These are phyloP conservation scores for Cladosporium velox DNA, from an alignment of 2,329 filamentous ascomycete species.

Conservation along the genomic window DNA sequence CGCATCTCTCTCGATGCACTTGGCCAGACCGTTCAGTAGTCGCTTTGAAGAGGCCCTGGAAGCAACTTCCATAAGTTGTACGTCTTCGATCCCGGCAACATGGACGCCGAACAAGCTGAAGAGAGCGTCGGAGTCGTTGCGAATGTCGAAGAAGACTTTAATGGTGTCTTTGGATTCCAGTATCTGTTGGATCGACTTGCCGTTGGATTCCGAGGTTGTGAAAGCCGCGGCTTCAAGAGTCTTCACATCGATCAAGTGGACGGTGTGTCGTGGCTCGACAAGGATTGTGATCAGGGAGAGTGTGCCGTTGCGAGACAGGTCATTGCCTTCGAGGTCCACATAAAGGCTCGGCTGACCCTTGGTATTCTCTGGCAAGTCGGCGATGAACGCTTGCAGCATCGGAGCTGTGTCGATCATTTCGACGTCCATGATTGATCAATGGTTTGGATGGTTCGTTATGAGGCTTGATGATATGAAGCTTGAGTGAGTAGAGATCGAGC, in stretches of 20 bases:
- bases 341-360: constrained; percentile 38
- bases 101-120: constrained; percentile 48
- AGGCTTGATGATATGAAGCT: too few relatives aligned
- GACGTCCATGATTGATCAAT: neutral
- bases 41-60: constrained; percentile 31
- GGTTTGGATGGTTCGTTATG: too few relatives aligned
- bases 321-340: constrained; percentile 53
- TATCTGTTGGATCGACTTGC: constrained; percentile 41
- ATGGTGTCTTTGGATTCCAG: constrained; percentile 44
- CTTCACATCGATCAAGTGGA: constrained; percentile 51
- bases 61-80: constrained; percentile 60
- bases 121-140: constrained; percentile 60
- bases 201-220: constrained; percentile 32
- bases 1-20: constrained; percentile 42
- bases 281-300: constrained; percentile 50
- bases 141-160: constrained; percentile 62
- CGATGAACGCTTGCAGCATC: constrained; percentile 3
- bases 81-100: constrained; percentile 51
- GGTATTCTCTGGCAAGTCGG: neutral
- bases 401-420: constrained; percentile 3
- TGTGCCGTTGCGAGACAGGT: constrained; percentile 46
- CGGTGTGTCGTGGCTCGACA: constrained; percentile 33
- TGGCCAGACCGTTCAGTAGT: constrained; percentile 40
- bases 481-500: too few relatives aligned
- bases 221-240: constrained; percentile 45